Base-by-base conservation (phyloP, 768 basidiomycete genomes). In the Lanmaoa pseudosensibilis region DNA sequence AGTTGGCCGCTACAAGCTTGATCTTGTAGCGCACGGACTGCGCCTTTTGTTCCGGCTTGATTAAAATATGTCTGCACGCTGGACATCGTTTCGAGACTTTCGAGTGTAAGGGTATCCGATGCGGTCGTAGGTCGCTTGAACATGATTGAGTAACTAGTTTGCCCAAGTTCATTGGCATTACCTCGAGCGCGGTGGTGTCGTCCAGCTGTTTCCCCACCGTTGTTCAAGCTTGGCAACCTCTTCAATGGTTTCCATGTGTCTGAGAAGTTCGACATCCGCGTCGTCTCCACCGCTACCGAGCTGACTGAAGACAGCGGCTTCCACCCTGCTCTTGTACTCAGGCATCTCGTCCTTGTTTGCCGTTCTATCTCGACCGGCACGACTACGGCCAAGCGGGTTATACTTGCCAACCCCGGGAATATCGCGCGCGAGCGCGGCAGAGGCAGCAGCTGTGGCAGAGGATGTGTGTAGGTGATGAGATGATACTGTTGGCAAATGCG, bases 41-140 rank as follows among this genome's bases (percentile, higher is more conserved):
- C 0, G 94, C 89, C 69, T 99, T 99, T 67, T 95, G 90, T 70
- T 99, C 97, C 4, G 97, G 97, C 70, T 98, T 97, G 74, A 98
- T 97, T 59, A 99, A 83, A 63, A 98, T 97, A 72, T 98, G 96
- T 18, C 91, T 87, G 69, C 97, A 99, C 2, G 80, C 81, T 15
- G 94, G 88, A 75, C 97, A 99, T 5, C 97, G 92, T 74, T 98
- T 98, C 4, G 94, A 94, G 50, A 90, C 85, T 72, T 98, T 98
- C 0, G 94, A 91, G 61, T 90, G 92, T 1, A 99, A 79, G 1
- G 93, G 94, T 63, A 98, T 92, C 33, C 97, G 89, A 45, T 92
- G 78, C 0, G 97, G 97, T 68, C 84, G 85, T 13, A 95, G 79
- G 40, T 94, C 88, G 33, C 92, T 95, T 70, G 18, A 54, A 50